phyloP scores from a whole-genome alignment of 2,329 filamentous ascomycete genomes.

The Lasiodiplodia theobromae region DNA sequence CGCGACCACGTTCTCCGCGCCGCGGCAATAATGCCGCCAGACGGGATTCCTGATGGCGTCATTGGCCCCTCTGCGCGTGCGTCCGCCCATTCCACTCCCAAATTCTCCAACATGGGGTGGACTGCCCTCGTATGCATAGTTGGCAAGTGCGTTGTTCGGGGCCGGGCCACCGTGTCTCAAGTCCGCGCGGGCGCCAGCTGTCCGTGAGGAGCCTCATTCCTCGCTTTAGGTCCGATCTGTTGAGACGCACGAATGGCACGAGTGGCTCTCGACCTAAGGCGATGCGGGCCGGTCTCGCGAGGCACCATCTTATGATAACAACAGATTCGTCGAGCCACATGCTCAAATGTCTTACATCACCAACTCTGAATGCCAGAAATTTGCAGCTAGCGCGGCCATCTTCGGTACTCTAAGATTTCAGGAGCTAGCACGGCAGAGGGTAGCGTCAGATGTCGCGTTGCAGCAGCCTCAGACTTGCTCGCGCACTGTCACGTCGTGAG shows the following conservation, averaged over 20 bases:
- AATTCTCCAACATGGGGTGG: neutral
- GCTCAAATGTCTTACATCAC: neutral
- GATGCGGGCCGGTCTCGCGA: neutral
- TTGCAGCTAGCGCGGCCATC: neutral
- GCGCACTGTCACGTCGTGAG: neutral
- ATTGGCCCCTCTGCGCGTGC: neutral
- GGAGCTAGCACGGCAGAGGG: neutral
- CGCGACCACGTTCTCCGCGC: neutral
- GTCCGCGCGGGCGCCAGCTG: neutral
- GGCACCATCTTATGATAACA: neutral
- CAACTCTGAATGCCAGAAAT: neutral
- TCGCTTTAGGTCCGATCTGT: neutral
- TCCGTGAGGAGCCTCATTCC: neutral
- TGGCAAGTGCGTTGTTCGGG: constrained; percentile 14
- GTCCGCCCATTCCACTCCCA: neutral
- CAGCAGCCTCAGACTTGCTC: neutral
- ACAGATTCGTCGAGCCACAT: neutral
- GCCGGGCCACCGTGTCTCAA: constrained; percentile 20
- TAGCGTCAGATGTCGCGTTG: constrained; percentile 9
- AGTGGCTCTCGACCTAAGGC: neutral
- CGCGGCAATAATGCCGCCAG: neutral
- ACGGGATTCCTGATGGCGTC: too few species aligned
- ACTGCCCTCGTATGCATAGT: neutral
- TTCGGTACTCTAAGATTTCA: constrained; percentile 10
- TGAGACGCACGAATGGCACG: constrained; percentile 16